These are phyloP conservation scores for Magnusiomyces fungicola DNA, from an alignment of 1,139 yeast genomes.

Conservation along the genomic window DNA sequence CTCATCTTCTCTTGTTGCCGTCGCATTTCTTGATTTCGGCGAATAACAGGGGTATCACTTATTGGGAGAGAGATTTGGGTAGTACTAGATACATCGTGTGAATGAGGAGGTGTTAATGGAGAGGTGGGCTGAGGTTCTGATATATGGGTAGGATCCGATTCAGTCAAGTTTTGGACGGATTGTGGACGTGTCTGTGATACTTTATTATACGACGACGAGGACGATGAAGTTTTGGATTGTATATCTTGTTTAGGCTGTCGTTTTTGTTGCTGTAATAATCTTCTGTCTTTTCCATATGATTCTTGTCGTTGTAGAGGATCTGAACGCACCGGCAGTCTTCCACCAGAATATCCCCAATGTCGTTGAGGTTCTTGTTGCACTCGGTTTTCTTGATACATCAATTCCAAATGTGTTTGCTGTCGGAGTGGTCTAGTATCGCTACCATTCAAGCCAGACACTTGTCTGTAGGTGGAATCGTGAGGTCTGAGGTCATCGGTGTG, in stretches of 20 bases:
- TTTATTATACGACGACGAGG: neutral
- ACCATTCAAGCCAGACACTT: too few relatives aligned
- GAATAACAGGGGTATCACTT: slow-evolving; percentile 39
- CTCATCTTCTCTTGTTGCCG: slow-evolving; percentile 25
- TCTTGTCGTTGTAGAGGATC: too few relatives aligned
- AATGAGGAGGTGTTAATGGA: neutral
- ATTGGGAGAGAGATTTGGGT: slow-evolving; percentile 31
- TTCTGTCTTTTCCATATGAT: too few relatives aligned
- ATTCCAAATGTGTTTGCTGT: too few relatives aligned
- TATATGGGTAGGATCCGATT: neutral
- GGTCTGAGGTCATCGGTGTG: too few relatives aligned
- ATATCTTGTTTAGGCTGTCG: neutral
- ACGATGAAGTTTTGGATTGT: neutral
- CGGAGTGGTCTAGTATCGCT: too few relatives aligned
- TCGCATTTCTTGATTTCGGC: slow-evolving; percentile 34
- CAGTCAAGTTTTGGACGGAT: neutral
- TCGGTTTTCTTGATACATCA: too few relatives aligned
- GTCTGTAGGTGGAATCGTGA: too few relatives aligned
- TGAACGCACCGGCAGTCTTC: too few relatives aligned
- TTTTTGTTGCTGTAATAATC: neutral
- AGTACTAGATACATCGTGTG: neutral
- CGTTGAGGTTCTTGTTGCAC: too few relatives aligned
- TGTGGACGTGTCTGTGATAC: neutral
- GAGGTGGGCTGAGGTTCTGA: neutral
- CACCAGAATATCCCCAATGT: too few relatives aligned